Base-by-base conservation (phyloP, 2,329 filamentous ascomycete species). In the Aspergillus tubingensis region DNA sequence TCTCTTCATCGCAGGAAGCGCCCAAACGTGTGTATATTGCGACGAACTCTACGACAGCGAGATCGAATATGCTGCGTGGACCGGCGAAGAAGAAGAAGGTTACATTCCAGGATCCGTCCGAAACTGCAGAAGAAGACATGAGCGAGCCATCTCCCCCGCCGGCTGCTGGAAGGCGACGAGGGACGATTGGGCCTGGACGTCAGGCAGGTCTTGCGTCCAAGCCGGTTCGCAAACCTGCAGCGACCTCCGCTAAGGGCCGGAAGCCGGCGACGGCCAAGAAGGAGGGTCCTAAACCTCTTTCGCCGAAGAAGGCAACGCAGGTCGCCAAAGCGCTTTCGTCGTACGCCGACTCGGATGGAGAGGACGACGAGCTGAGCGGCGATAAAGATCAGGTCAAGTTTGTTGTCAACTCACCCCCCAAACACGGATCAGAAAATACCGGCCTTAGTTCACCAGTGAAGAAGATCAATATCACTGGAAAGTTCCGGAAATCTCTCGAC, bases 251-350 rank as follows among this genome's bases (percentile, higher is more conserved):
- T 5, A 69, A 69, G 32, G 74, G 70, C n/a, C 70, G 72, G 11
- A 74, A 69, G 64, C 71, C 73, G 23, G 70, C 76, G 3, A 67
- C 73, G 57, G 60, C 68, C n/a, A 73, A 72, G 60, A 73, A 72
- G 38, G 64, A 62, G 25, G 61, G 63, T 8, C 49, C 67, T 8
- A 71, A 79, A 59, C 78, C 79, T 17, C 67, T 82, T 27, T 82
- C 80, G 11, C 80, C 80, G 1, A 82, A 82, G 71, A 82, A 82
- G 64, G 73, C 76, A 30, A 80, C 75, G 7, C 80, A 82, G 62
- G 69, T 82, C 39, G 74, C 78, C 17, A 81, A 79, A 61, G 72
- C 73, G 2, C 65, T 72, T 13, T 71, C 74, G 2, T 67, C 74
- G 3, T 74, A 77, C 48, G 72, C 68, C 3, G 74, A 72, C 60